phyloP scores from a whole-genome alignment of 306 rosid genomes.

The Ormosia semicastrata region DNA sequence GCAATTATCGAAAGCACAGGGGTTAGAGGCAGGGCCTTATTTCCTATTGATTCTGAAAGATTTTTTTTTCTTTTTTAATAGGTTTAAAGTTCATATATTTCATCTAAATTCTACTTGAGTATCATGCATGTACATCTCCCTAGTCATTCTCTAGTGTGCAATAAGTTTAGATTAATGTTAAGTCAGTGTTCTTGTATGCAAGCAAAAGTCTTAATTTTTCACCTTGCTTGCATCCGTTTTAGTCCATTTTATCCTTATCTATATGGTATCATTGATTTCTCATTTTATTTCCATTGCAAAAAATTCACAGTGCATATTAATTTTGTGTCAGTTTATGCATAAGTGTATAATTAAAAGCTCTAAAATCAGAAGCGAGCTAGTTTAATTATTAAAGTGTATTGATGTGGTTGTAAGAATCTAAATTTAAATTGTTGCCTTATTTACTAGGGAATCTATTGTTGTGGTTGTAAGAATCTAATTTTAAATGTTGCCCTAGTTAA shows the following conservation, averaged over 20 bases:
- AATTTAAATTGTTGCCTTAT: neutral
- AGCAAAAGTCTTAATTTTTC: conserved; percentile 21
- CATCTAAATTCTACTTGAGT: neutral
- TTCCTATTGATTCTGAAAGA: conserved; percentile 85
- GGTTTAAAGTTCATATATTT: conserved; percentile 41
- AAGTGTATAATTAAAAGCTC: neutral
- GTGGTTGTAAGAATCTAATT: neutral
- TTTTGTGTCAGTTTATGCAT: neutral
- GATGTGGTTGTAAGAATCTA: neutral
- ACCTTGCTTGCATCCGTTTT: conserved; percentile 19
- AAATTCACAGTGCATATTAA: conserved; percentile 1
- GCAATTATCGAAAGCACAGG: conserved; percentile 46
- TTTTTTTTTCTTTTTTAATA: conserved; percentile 13
- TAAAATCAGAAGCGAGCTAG: neutral
- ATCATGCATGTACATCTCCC: conserved; percentile 29
- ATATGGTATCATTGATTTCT: conserved; percentile 24
- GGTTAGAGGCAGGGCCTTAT: conserved; percentile 68
- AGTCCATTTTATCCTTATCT: neutral
- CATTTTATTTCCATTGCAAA: conserved; percentile 14
- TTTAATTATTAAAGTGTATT: neutral
- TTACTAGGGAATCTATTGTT: neutral
- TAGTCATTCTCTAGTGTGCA: conserved; percentile 40
- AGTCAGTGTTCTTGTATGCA: conserved; percentile 23
- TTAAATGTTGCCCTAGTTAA: neutral
- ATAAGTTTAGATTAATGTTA: conserved; percentile 37